Conservation (phyloP, 2,329 filamentous ascomycete genomes). For the Pseudogymnoascus sp. region DNA sequence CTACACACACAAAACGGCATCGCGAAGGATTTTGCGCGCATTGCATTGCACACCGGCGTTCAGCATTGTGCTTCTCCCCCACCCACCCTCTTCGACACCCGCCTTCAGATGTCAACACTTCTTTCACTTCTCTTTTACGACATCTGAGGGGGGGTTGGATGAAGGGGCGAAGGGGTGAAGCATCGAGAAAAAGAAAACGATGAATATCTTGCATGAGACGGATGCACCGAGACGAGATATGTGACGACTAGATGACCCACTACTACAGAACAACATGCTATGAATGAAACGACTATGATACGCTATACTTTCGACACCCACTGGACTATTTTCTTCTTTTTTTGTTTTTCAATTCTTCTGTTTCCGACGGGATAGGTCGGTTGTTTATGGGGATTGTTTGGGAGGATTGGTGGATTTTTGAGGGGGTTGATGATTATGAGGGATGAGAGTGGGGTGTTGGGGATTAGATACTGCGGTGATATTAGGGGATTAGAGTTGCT, state of each 20-base stretch:
- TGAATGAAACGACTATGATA: background rate
- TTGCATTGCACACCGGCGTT: background rate
- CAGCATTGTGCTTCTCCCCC: background rate
- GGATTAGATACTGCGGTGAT: background rate
- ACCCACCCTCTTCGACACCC: background rate
- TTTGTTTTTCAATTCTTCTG: background rate
- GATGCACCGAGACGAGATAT: background rate
- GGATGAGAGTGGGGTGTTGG: background rate
- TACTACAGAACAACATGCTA: background rate
- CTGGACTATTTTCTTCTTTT: background rate
- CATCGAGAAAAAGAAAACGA: background rate
- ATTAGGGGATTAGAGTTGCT: background rate
- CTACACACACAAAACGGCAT: background rate
- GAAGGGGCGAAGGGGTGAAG: background rate
- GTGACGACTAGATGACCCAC: background rate
- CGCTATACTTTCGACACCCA: background rate
- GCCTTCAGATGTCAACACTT: background rate
- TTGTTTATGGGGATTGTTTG: background rate
- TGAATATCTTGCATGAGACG: background rate
- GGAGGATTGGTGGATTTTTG: background rate
- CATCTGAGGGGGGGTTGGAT: background rate
- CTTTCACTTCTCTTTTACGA: background rate
- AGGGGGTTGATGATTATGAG: background rate
- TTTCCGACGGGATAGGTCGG: background rate
- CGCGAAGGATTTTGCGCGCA: background rate